Evolutionary conservation across 225 moss, liverwort and hornwort genomes (phyloP).

Genomic region (Thuidium tamariscinum): DNA sequence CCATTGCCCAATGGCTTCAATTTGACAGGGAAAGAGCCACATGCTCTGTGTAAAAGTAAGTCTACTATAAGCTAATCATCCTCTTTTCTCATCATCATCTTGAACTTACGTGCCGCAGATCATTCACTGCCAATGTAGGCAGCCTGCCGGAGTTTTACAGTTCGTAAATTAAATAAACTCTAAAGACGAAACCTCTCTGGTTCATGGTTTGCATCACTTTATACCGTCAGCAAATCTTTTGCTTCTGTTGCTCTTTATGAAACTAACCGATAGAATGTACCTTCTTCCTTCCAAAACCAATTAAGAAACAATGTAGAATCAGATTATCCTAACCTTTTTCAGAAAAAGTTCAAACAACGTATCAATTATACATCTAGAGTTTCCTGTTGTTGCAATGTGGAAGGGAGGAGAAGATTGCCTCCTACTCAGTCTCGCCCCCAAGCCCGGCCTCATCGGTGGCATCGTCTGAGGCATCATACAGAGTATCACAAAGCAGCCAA

Average conservation of each 20-base stretch:
- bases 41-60: background rate
- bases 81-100: slow-evolving; percentile 26
- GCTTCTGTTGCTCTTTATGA: slow-evolving; percentile 4
- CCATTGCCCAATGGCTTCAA: slow-evolving; percentile 2
- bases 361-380: background rate
- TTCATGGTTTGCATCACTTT: slow-evolving; percentile 3
- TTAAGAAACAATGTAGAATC: slow-evolving; percentile 1
- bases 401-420: background rate
- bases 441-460: slow-evolving; percentile 29
- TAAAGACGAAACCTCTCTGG: background rate
- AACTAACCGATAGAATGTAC: slow-evolving; percentile 20
- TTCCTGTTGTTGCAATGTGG: slow-evolving; percentile 1
- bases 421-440: slow-evolving; percentile 19
- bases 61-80: background rate
- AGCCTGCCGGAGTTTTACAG: background rate
- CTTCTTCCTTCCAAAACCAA: background rate
- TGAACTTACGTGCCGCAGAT: slow-evolving; percentile 1
- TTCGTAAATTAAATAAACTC: background rate
- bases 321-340: background rate
- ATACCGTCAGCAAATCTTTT: slow-evolving; percentile 4
- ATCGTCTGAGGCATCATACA: slow-evolving; percentile 42
- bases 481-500: slow-evolving; percentile 62
- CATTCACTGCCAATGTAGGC: background rate
- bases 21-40: slow-evolving; percentile 4
- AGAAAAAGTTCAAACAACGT: background rate